Evolutionary conservation across 169 alveolate genomes (phyloP).

Genomic region (Cyclospora cayetanensis): DNA sequence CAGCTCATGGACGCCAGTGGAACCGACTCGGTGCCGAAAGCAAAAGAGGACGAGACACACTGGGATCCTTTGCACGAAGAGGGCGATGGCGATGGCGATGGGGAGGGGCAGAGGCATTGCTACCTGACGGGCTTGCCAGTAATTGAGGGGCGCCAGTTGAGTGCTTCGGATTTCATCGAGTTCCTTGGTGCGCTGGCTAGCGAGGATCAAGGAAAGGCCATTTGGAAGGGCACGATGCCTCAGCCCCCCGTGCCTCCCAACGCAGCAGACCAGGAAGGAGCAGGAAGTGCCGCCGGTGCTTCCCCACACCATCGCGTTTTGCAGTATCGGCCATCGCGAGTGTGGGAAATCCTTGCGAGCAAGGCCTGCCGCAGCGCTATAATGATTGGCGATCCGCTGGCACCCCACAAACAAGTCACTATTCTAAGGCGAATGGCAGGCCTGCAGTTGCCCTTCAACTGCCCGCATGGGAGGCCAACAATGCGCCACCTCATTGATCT

Average conservation of each 20-base stretch:
- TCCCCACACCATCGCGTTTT: constrained; percentile 73
- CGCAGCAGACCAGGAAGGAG: background rate
- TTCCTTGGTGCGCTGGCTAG: background rate
- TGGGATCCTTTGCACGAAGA: background rate
- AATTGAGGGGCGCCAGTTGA: background rate
- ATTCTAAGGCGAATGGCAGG: constrained; percentile 87
- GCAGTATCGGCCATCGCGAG: constrained; percentile 86
- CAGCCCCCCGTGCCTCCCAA: background rate
- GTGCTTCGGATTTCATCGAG: constrained; percentile 3
- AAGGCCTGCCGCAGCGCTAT: constrained; percentile 98
- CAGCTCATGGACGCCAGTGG: background rate
- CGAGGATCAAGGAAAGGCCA: constrained; percentile 19
- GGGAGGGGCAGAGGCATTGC: background rate
- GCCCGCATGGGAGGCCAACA: constrained; percentile 99
- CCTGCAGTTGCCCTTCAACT: constrained; percentile 98
- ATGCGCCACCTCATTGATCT: constrained; percentile 88
- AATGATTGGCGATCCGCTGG: constrained; percentile 96
- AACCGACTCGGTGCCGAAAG: too few species aligned
- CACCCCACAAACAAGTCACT: constrained; percentile 87
- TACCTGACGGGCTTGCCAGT: background rate
- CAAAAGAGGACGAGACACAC: background rate
- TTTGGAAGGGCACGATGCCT: constrained; percentile 13
- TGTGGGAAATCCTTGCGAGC: constrained; percentile 89
- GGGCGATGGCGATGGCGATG: background rate
- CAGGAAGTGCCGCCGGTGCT: background rate